These are phyloP conservation scores for Echria macrotheca DNA, from an alignment of 495 filamentous ascomycete genomes.

Conservation along the genomic window DNA sequence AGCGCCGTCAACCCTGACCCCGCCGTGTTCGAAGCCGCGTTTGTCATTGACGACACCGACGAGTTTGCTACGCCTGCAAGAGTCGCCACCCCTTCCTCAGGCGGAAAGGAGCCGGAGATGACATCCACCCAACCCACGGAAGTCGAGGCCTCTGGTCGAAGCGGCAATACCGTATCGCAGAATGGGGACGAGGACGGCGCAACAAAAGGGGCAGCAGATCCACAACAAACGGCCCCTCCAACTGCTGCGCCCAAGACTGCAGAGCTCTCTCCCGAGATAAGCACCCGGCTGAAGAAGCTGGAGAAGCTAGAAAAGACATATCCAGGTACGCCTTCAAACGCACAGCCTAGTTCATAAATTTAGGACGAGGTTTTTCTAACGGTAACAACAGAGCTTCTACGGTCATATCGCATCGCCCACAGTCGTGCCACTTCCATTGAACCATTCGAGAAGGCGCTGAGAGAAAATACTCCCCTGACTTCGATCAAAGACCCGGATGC, in stretches of 20 bases:
- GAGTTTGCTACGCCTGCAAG: slow-evolving; percentile 44
- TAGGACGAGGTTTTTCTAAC: background rate
- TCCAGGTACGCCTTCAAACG: slow-evolving; percentile 53
- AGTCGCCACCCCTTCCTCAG: slow-evolving; percentile 44
- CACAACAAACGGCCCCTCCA: background rate
- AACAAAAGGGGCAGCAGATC: background rate
- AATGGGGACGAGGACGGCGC: slow-evolving; percentile 13
- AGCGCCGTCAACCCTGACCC: slow-evolving; percentile 59
- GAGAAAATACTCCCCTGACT: slow-evolving; percentile 85
- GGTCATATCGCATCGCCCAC: slow-evolving; percentile 87
- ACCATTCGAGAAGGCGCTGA: slow-evolving; percentile 82
- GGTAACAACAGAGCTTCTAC: slow-evolving; percentile 65
- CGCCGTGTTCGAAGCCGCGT: slow-evolving; percentile 75
- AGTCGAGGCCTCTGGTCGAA: no score
- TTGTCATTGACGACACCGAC: slow-evolving; percentile 71
- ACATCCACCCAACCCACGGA: no score
- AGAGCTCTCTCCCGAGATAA: slow-evolving; percentile 73
- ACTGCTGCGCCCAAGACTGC: slow-evolving; percentile 20
- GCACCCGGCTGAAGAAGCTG: slow-evolving; percentile 64
- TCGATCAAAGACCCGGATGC: slow-evolving; percentile 81
- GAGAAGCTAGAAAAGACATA: slow-evolving; percentile 85
- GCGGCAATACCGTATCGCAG: no score
- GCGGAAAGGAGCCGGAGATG: slow-evolving; percentile 27
- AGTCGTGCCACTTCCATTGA: slow-evolving; percentile 79
- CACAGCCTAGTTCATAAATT: background rate